Conservation (phyloP, 2,329 filamentous ascomycete species). For the Elsinoe australis region DNA sequence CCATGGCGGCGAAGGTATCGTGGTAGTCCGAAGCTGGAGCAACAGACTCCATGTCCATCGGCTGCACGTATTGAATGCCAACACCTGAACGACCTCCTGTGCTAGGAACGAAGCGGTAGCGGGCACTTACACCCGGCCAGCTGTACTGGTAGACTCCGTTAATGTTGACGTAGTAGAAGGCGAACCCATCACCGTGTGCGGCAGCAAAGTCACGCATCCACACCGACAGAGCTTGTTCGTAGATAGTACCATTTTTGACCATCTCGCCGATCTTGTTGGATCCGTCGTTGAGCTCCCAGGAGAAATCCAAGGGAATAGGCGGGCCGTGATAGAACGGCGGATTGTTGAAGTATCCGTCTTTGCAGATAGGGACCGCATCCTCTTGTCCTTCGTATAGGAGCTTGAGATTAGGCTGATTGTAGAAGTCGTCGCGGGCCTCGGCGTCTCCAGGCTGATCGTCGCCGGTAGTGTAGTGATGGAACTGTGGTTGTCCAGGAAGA, state of each 20-base stretch:
- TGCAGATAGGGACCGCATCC: not conserved
- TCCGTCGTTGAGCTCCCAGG: not conserved
- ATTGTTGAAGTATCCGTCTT: not conserved
- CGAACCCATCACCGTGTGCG: not conserved
- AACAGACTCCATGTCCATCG: not conserved
- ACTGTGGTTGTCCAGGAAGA: not conserved
- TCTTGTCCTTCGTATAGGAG: not conserved
- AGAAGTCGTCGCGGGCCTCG: not conserved
- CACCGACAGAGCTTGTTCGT: too few relatives aligned
- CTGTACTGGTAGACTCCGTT: slow-evolving; percentile 4
- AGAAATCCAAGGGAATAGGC: slow-evolving; percentile 2
- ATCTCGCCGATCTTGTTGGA: not conserved
- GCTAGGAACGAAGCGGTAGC: not conserved
- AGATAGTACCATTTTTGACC: too few relatives aligned
- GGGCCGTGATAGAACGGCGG: not conserved
- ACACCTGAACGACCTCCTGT: not conserved
- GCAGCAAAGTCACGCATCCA: not conserved
- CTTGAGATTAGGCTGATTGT: not conserved
- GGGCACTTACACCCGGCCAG: not conserved
- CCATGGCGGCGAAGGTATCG: not conserved
- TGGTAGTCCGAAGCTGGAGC: not conserved
- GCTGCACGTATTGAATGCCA: not conserved
- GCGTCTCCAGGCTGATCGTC: not conserved
- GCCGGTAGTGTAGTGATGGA: not conserved
- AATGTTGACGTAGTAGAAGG: not conserved